Evolutionary conservation across 2,329 filamentous ascomycete genomes (phyloP).

Genomic region (Rhytidhysteron rufulum): DNA sequence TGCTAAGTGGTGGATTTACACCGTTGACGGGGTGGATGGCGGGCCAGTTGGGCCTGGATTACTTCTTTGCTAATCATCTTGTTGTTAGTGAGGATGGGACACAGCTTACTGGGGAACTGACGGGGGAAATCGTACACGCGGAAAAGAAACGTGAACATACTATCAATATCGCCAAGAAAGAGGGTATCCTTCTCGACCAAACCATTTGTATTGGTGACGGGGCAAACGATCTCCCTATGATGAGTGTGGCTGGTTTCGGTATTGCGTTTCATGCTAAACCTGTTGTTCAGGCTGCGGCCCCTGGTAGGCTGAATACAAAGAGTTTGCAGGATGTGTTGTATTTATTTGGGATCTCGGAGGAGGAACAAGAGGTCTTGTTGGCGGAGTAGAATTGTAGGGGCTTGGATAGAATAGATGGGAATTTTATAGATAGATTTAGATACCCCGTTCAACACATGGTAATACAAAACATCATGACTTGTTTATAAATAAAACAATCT

Average conservation of each 20-base stretch:
- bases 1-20: conserved; percentile 88
- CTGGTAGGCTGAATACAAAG: conserved; percentile 66
- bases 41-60: conserved; percentile 73
- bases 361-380: conserved; percentile 56
- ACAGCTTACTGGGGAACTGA: conserved; percentile 67
- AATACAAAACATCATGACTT: too few species aligned
- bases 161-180: conserved; percentile 64
- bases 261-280: conserved; percentile 85
- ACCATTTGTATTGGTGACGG: conserved; percentile 75
- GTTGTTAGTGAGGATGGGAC: conserved; percentile 53
- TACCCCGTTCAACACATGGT: too few species aligned
- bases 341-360: conserved; percentile 66
- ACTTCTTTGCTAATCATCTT: conserved; percentile 85
- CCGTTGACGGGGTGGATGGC: conserved; percentile 87
- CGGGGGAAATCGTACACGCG: conserved; percentile 69
- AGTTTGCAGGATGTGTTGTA: conserved; percentile 70
- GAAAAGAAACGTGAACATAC: conserved; percentile 71
- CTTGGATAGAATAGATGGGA: too few species aligned
- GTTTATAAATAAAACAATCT: too few species aligned
- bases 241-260: conserved; percentile 69
- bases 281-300: conserved; percentile 72
- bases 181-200: conserved; percentile 63
- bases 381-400: conserved; percentile 23
- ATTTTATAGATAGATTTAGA: too few species aligned
- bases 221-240: conserved; percentile 79